Base-by-base conservation (phyloP, 2,329 filamentous ascomycete genomes). In the Orbilia ellipsospora region DNA sequence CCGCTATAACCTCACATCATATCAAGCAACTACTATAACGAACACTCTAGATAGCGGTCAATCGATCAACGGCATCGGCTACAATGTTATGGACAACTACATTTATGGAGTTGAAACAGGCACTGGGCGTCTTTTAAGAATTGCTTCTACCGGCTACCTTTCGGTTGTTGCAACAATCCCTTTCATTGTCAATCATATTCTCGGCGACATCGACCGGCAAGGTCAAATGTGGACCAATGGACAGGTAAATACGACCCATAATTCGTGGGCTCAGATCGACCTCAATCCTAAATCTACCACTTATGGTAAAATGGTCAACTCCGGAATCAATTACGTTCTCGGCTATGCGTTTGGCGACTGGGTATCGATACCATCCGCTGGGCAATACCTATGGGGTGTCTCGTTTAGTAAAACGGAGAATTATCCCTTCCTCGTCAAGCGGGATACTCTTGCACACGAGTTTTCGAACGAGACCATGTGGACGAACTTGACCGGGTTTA, bases 21-120 rank as follows among this genome's bases (percentile, higher is more conserved):
- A 15, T 42, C 40, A 2, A 4, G 6, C 2, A 18, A 55, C 7
- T 44, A 54, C 16, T 10, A 52, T 45, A 50, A 31, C 26, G 20
- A 18, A 10, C 12, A 31, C 6, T 20, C 18, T 23, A 16, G 42
- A 44, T n/a, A n/a, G n/a, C n/a, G n/a, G n/a, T n/a, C n/a, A n/a
- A n/a, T n/a, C n/a, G n/a, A n/a, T n/a, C n/a, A 64, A 62, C 20
- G 42, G 42, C 2, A 62, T 62, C 18, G 59, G 42, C 23, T 62
- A 62, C 42, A 62, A 62, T 28, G 42, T 51, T 8, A n/a, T 62
- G 23, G 59, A 62, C 20, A 50, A 62, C 28, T 62, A 62, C 42
- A 16, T 62, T 23, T 62, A 62, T 44, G 59, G 18, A 15, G n/a
- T 62, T 10, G 40, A 62, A 16, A 10, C 20, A 8, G 18, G 2